phyloP scores from a whole-genome alignment of 2,329 filamentous ascomycete species.

The Ceratocystis colombiana region DNA sequence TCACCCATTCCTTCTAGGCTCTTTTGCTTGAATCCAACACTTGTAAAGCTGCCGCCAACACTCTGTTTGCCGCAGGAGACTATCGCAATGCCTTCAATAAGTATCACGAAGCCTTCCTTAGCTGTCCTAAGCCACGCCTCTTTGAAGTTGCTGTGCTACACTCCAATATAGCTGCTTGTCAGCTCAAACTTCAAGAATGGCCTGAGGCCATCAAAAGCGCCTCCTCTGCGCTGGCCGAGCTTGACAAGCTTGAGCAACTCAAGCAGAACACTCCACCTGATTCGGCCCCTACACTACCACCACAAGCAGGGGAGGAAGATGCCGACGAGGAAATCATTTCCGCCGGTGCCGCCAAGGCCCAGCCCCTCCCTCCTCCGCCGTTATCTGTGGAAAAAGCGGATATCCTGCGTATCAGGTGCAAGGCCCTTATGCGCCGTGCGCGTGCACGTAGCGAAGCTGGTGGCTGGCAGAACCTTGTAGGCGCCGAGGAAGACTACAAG shows the following conservation, averaged over 20 bases:
- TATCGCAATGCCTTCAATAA: conserved; percentile 69
- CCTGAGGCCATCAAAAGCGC: conserved; percentile 69
- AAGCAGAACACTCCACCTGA: conserved; percentile 25
- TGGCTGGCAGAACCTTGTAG: conserved; percentile 70
- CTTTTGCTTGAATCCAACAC: conserved; percentile 61
- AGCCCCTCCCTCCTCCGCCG: conserved; percentile 31
- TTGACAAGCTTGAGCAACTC: conserved; percentile 50
- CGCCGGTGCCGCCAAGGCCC: conserved; percentile 45
- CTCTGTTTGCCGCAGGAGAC: conserved; percentile 60
- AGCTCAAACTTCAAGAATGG: conserved; percentile 77
- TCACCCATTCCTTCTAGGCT: conserved; percentile 36
- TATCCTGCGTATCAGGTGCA: conserved; percentile 66
- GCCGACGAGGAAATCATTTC: conserved; percentile 52
- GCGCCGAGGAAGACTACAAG: conserved; percentile 72
- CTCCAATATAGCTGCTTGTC: conserved; percentile 81
- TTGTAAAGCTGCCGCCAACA: conserved; percentile 67
- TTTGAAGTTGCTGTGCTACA: conserved; percentile 80
- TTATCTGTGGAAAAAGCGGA: conserved; percentile 40
- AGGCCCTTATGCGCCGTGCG: conserved; percentile 71
- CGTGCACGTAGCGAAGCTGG: conserved; percentile 60
- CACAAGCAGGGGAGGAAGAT: conserved; percentile 37
- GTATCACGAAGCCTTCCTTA: conserved; percentile 69
- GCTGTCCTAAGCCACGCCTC: conserved; percentile 74
- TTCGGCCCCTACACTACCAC: background rate
- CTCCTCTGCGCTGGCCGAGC: conserved; percentile 57